Conservation (phyloP, 768 basidiomycete genomes). For the Leucocoprinus leucothites region DNA sequence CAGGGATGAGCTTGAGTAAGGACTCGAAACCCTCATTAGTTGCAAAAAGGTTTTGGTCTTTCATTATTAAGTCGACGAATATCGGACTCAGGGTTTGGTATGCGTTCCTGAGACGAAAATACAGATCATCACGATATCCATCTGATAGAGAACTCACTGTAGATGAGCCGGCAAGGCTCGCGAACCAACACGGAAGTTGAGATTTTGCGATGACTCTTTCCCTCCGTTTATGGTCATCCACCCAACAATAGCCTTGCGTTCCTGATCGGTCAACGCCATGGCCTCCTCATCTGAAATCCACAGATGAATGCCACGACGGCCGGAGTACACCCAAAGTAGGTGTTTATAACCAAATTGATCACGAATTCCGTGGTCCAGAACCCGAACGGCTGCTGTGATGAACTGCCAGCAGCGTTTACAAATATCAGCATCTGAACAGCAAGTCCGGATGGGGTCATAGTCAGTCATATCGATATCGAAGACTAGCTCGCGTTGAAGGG, state of each 20-base stretch:
- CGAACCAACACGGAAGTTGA: constrained; percentile 58
- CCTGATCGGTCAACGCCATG: constrained; percentile 87
- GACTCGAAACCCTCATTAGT: constrained; percentile 68
- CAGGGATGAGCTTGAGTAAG: constrained; percentile 73
- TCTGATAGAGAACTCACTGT: constrained; percentile 40
- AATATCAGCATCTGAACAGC: constrained; percentile 88
- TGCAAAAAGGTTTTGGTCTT: constrained; percentile 83
- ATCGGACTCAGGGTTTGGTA: constrained; percentile 44
- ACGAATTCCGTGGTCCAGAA: constrained; percentile 74
- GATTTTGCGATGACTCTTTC: constrained; percentile 77
- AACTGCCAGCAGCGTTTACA: constrained; percentile 94
- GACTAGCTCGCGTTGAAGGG: constrained; percentile 86
- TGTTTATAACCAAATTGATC: constrained; percentile 90
- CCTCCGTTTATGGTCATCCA: constrained; percentile 82
- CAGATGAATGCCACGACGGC: constrained; percentile 95
- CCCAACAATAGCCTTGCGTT: constrained; percentile 81
- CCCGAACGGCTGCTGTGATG: constrained; percentile 87
- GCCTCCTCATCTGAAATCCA: constrained; percentile 94
- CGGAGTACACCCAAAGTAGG: constrained; percentile 97
- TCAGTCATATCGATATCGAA: constrained; percentile 99
- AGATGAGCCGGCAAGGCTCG: constrained; percentile 70
- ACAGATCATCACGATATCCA: background rate
- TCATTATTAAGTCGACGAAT: constrained; percentile 69
- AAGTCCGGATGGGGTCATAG: constrained; percentile 93
- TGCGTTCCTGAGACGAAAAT: constrained; percentile 35